Conservation (phyloP, 1,139 yeast genomes). For the Suhomyces panamericanus region DNA sequence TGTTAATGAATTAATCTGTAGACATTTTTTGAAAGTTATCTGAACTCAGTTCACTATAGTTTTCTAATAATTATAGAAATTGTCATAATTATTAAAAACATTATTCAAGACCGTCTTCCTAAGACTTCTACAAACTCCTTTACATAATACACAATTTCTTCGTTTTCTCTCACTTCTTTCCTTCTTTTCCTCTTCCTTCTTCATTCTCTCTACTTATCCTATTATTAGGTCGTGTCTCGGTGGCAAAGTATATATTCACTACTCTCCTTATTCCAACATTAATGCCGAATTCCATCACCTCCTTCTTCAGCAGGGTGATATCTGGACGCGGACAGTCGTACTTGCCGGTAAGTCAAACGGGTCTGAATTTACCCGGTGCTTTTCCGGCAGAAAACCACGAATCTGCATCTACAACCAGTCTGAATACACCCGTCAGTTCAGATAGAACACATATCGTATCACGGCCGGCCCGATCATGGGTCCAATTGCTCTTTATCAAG, state of each 20-base stretch:
- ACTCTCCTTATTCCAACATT: not conserved
- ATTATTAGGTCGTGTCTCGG: slow-evolving; percentile 2
- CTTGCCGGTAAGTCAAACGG: slow-evolving; percentile 9
- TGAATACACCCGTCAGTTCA: slow-evolving; percentile 7
- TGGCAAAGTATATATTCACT: not conserved
- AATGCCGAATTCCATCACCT: slow-evolving; percentile 3
- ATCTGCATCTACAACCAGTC: slow-evolving; percentile 6
- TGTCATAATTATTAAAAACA: not conserved
- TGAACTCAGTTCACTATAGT: no score
- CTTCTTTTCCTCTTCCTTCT: not conserved
- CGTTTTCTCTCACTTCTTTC: not conserved
- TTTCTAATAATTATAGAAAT: no score
- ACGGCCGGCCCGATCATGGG: slow-evolving; percentile 13
- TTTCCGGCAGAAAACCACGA: slow-evolving; percentile 12
- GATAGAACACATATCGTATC: slow-evolving; percentile 3
- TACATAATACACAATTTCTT: not conserved
- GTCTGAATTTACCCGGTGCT: slow-evolving; percentile 14
- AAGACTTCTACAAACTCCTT: no score
- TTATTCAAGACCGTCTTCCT: no score
- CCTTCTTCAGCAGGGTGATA: slow-evolving; percentile 6
- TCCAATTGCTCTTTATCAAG: slow-evolving; percentile 26
- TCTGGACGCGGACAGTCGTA: slow-evolving; percentile 9
- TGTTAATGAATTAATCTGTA: no score
- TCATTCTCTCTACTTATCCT: not conserved
- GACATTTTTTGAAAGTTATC: no score